These are phyloP conservation scores for Lycium barbarum DNA, from an alignment of 257 asterid genomes.

Conservation along the genomic window DNA sequence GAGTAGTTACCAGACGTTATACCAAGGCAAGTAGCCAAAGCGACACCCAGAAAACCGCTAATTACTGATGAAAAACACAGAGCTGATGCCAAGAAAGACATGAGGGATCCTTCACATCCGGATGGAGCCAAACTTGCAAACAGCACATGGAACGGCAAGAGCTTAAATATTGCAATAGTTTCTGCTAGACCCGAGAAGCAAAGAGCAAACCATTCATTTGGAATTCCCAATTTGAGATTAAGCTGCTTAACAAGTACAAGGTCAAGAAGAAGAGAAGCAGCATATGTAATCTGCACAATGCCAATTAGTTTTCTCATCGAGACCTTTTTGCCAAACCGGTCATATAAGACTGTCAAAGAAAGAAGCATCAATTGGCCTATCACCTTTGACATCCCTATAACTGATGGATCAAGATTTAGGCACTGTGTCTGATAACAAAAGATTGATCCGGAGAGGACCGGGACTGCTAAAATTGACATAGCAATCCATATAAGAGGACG, in stretches of 20 bases:
- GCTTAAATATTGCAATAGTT: conserved; percentile 79
- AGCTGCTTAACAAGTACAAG: conserved; percentile 69
- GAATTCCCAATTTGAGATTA: conserved; percentile 63
- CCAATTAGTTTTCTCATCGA: conserved; percentile 63
- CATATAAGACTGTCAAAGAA: conserved; percentile 58
- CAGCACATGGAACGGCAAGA: conserved; percentile 71
- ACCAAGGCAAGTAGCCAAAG: conserved; percentile 72
- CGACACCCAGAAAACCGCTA: conserved; percentile 76
- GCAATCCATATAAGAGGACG: conserved; percentile 73
- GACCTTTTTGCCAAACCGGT: conserved; percentile 58
- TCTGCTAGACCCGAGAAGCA: conserved; percentile 88
- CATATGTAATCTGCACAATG: conserved; percentile 57
- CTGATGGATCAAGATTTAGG: conserved; percentile 67
- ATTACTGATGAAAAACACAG: conserved; percentile 71
- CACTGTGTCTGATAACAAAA: conserved; percentile 90
- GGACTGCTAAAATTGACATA: conserved; percentile 60
- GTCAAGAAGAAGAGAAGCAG: conserved; percentile 78
- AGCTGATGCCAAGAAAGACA: conserved; percentile 76
- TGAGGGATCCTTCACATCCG: conserved; percentile 83
- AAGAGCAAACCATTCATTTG: conserved; percentile 73
- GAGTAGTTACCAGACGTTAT: conserved; percentile 66
- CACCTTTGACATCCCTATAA: conserved; percentile 86
- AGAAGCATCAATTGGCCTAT: conserved; percentile 81
- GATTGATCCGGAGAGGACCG: conserved; percentile 74
- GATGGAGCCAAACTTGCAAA: conserved; percentile 80